Conservation (phyloP, 495 filamentous ascomycete species). For the Xylaria flabelliformis region DNA sequence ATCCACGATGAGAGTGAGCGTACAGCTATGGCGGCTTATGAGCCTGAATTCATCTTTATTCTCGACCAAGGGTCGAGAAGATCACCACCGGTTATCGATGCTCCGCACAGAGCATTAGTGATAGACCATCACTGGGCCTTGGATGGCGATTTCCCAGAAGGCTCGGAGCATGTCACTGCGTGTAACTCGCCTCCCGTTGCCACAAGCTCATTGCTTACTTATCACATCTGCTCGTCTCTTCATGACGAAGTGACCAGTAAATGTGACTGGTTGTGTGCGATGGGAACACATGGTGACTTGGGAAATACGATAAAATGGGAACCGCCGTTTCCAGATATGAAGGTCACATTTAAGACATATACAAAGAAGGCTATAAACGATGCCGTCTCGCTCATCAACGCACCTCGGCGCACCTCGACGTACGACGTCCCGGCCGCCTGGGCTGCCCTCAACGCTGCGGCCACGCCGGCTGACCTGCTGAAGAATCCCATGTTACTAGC, state of each 20-base stretch:
- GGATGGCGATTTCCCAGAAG: constrained; percentile 58
- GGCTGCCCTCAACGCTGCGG: constrained; percentile 51
- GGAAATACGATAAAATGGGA: constrained; percentile 64
- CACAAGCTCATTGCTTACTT: constrained; percentile 62
- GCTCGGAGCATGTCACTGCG: constrained; percentile 56
- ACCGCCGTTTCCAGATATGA: constrained; percentile 65
- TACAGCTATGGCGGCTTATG: constrained; percentile 48
- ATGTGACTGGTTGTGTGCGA: constrained; percentile 60
- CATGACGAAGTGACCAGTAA: constrained; percentile 49
- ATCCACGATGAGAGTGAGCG: constrained; percentile 57
- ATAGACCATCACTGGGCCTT: constrained; percentile 65
- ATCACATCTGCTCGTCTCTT: constrained; percentile 59
- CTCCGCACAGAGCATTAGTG: constrained; percentile 51
- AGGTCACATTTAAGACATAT: constrained; percentile 58
- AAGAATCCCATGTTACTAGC: constrained; percentile 48
- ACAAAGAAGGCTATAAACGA: constrained; percentile 63
- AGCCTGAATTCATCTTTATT: constrained; percentile 61
- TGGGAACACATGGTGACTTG: constrained; percentile 67
- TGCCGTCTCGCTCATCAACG: constrained; percentile 63
- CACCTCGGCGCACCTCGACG: constrained; percentile 59
- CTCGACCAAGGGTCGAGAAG: constrained; percentile 64
- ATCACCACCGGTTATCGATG: constrained; percentile 54
- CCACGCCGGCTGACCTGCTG: constrained; percentile 53
- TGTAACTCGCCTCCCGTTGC: constrained; percentile 63
- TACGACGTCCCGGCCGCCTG: constrained; percentile 63